Conservation (phyloP, 768 basidiomycete species). For the Leccinum aurantiacum region DNA sequence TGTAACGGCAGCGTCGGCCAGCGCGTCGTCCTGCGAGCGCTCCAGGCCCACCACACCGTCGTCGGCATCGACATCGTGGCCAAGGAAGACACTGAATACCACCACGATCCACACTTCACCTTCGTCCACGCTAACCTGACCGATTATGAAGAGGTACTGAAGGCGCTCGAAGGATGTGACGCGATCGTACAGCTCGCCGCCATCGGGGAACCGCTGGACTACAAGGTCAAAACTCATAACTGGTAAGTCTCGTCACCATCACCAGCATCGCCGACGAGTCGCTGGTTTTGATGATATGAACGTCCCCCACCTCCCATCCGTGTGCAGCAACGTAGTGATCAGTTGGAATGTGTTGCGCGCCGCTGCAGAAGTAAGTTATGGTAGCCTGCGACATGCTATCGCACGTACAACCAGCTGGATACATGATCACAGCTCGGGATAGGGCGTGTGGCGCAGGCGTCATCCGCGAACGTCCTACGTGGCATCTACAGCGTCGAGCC, state of each 20-base stretch:
- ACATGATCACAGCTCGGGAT: neutral
- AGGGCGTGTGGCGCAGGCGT: slow-evolving; percentile 53
- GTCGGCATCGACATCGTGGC: slow-evolving; percentile 49
- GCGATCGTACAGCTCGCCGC: slow-evolving; percentile 59
- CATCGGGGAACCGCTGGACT: slow-evolving; percentile 50
- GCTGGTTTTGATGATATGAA: neutral
- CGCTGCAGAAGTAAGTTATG: slow-evolving; percentile 53
- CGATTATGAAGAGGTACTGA: slow-evolving; percentile 47
- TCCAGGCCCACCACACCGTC: slow-evolving; percentile 47
- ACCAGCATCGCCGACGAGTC: neutral
- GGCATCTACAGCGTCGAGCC: neutral
- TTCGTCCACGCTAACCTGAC: slow-evolving; percentile 49
- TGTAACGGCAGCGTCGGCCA: slow-evolving; percentile 58
- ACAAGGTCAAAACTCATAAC: slow-evolving; percentile 56
- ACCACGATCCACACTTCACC: slow-evolving; percentile 35
- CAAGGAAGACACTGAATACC: slow-evolving; percentile 20
- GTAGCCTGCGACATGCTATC: neutral
- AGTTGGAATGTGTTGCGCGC: slow-evolving; percentile 70
- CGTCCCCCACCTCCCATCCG: neutral
- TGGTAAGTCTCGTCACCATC: slow-evolving; percentile 38
- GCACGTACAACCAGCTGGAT: neutral
- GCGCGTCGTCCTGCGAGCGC: slow-evolving; percentile 49
- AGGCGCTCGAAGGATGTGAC: slow-evolving; percentile 51
- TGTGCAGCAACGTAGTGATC: slow-evolving; percentile 64
- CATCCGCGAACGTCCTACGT: slow-evolving; percentile 19